Evolutionary conservation across 2,329 filamentous ascomycete species (phyloP).

Genomic region (Ustilaginoidea virens): DNA sequence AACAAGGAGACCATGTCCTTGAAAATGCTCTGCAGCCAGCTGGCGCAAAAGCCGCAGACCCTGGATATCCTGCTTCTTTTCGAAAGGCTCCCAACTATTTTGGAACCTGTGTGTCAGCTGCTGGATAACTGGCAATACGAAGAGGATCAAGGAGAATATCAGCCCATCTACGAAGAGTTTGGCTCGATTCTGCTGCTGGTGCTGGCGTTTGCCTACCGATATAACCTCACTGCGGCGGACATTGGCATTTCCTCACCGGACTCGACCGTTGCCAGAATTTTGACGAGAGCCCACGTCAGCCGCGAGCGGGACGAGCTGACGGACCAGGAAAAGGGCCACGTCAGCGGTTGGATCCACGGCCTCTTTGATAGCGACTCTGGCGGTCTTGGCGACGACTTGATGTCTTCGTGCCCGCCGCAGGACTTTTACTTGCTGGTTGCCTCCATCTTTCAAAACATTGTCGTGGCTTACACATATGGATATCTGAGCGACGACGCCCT

Average conservation of each 20-base stretch:
- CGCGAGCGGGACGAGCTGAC: conserved; percentile 44
- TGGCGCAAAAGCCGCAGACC: conserved; percentile 57
- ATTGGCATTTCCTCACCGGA: conserved; percentile 43
- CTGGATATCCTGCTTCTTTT: conserved; percentile 67
- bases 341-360: conserved; percentile 62
- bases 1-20: conserved; percentile 70
- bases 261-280: conserved; percentile 54
- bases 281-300: conserved; percentile 42
- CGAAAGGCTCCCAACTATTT: conserved; percentile 50
- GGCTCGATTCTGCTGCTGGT: conserved; percentile 61
- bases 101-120: conserved; percentile 59
- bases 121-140: conserved; percentile 71
- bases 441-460: conserved; percentile 60
- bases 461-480: conserved; percentile 51
- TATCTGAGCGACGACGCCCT: conserved; percentile 53
- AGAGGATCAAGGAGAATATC: conserved; percentile 70
- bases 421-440: conserved; percentile 70
- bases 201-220: conserved; percentile 61
- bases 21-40: conserved; percentile 54
- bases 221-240: conserved; percentile 48
- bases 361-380: conserved; percentile 61
- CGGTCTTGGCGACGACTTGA: conserved; percentile 63
- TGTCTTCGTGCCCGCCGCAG: conserved; percentile 68
- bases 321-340: conserved; percentile 46
- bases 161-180: conserved; percentile 77